These are phyloP conservation scores for Staphylotrichum tortipilum DNA, from an alignment of 495 filamentous ascomycete genomes.

Conservation along the genomic window DNA sequence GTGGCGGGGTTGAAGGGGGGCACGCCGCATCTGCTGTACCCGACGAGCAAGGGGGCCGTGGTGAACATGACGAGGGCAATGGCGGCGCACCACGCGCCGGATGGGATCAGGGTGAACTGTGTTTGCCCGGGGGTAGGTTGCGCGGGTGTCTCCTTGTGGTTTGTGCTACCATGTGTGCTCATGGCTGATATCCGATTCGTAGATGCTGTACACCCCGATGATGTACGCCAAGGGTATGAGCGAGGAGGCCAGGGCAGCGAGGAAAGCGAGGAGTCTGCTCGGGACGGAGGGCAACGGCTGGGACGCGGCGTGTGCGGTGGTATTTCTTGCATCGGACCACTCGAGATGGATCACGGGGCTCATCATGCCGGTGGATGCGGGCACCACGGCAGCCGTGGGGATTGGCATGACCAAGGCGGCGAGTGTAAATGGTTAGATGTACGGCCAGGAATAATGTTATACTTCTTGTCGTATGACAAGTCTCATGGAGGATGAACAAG, in stretches of 20 bases:
- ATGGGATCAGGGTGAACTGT: slow-evolving; percentile 51
- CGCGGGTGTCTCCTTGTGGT: too few species aligned
- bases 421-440: not conserved
- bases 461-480: too few species aligned
- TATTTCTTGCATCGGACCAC: slow-evolving; percentile 40
- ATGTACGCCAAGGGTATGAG: slow-evolving; percentile 47
- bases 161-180: too few species aligned
- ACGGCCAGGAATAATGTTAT: not conserved
- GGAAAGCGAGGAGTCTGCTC: slow-evolving; percentile 43
- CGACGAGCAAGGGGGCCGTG: slow-evolving; percentile 52
- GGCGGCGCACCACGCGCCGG: slow-evolving; percentile 47
- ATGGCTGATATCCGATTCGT: too few species aligned
- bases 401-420: not conserved
- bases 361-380: slow-evolving; percentile 40
- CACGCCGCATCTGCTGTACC: slow-evolving; percentile 52
- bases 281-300: slow-evolving; percentile 47
- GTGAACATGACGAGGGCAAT: slow-evolving; percentile 52
- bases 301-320: slow-evolving; percentile 34
- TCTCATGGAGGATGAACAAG: too few species aligned
- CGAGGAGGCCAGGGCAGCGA: slow-evolving; percentile 37
- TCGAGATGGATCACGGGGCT: slow-evolving; percentile 44
- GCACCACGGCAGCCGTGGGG: slow-evolving; percentile 11
- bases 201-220: slow-evolving; percentile 54
- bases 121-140: slow-evolving; percentile 44
- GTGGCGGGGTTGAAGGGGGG: slow-evolving; percentile 51